Evolutionary conservation across 345 rosid genomes (phyloP).

Genomic region (Hibiscus tridactylites): DNA sequence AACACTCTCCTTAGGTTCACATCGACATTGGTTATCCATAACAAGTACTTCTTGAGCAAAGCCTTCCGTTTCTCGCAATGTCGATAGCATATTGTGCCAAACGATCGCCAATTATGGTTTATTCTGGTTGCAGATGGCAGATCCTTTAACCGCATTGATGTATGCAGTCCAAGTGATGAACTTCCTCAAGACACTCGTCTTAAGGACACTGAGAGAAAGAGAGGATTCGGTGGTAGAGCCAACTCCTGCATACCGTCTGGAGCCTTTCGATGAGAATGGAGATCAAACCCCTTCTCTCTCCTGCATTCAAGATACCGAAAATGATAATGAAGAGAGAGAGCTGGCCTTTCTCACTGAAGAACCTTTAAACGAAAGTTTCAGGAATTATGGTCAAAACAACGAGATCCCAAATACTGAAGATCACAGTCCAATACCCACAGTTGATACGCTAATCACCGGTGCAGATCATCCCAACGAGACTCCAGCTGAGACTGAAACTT

Average conservation of each 20-base stretch:
- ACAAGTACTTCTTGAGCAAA: background rate
- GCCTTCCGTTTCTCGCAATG: background rate
- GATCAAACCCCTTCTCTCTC: constrained; percentile 42
- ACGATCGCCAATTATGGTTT: background rate
- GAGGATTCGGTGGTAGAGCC: constrained; percentile 48
- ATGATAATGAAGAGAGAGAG: constrained; percentile 35
- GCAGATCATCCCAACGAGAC: constrained; percentile 13
- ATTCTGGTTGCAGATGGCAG: constrained; percentile 66
- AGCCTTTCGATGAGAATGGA: constrained; percentile 64
- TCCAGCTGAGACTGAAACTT: constrained; percentile 10
- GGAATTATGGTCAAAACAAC: constrained; percentile 17
- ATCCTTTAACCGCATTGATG: constrained; percentile 91
- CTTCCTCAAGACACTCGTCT: constrained; percentile 74
- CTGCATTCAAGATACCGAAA: constrained; percentile 19
- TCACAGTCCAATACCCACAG: constrained; percentile 6
- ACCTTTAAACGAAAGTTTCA: constrained; percentile 25
- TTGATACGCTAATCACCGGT: constrained; percentile 6
- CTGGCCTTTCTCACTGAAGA: constrained; percentile 27
- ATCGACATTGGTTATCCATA: background rate
- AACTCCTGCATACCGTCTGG: constrained; percentile 27
- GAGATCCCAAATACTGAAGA: constrained; percentile 25
- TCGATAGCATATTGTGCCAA: background rate
- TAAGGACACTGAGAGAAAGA: constrained; percentile 56
- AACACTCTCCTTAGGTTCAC: background rate
- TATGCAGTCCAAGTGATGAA: constrained; percentile 97